These are phyloP conservation scores for Orbilia ellipsospora DNA, from an alignment of 2,329 filamentous ascomycete species.

Conservation along the genomic window DNA sequence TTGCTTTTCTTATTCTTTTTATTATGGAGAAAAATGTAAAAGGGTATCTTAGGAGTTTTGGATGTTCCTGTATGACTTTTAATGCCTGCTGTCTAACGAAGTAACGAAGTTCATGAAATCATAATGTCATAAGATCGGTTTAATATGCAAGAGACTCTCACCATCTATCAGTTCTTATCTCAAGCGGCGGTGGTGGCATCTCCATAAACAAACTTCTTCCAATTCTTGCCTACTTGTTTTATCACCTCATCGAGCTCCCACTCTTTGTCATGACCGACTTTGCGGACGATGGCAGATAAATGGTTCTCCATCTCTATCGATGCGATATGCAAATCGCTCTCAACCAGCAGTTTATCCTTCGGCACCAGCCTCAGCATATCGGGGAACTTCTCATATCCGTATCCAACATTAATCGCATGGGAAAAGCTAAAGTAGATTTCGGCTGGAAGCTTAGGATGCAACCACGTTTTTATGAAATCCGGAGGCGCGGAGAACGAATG, in stretches of 20 bases:
- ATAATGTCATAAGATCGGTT: slow-evolving; percentile 28
- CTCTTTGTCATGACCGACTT: slow-evolving; percentile 79
- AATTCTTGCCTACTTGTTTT: slow-evolving; percentile 76
- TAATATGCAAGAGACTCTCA: not conserved
- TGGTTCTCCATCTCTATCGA: slow-evolving; percentile 81
- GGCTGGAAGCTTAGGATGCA: slow-evolving; percentile 75
- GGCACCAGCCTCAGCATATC: slow-evolving; percentile 79
- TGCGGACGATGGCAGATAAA: slow-evolving; percentile 79
- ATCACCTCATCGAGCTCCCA: slow-evolving; percentile 82
- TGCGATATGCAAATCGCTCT: slow-evolving; percentile 89
- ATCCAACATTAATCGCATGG: slow-evolving; percentile 77
- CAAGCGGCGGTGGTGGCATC: slow-evolving; percentile 5
- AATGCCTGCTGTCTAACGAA: slow-evolving; percentile 7
- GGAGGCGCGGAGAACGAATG: slow-evolving; percentile 89
- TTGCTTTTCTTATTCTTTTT: slow-evolving; percentile 20
- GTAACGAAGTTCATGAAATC: slow-evolving; percentile 22
- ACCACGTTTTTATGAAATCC: slow-evolving; percentile 81
- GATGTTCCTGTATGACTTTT: slow-evolving; percentile 4
- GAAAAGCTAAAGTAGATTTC: slow-evolving; percentile 91
- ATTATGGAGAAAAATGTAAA: slow-evolving; percentile 2
- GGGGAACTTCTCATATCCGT: slow-evolving; percentile 62
- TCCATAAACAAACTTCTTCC: slow-evolving; percentile 79
- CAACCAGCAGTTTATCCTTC: slow-evolving; percentile 80
- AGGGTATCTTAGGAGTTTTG: slow-evolving; percentile 36
- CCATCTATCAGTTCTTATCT: not conserved